Evolutionary conservation across 2,329 filamentous ascomycete genomes (phyloP), one percentile per base, ranked within the genome.

Genomic region (Pseudogymnoascus sp.): DNA sequence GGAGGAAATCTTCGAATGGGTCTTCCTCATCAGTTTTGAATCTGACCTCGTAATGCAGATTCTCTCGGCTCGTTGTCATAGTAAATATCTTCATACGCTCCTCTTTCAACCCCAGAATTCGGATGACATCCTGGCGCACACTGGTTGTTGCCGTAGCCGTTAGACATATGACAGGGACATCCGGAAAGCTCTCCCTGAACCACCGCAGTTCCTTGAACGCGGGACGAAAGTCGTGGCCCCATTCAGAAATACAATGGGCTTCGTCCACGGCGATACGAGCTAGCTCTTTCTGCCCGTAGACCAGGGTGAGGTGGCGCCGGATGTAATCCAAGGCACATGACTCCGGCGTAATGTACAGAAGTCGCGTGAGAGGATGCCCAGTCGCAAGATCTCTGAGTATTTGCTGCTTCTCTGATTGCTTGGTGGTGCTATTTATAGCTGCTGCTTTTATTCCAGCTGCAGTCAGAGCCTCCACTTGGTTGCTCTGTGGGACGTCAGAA

Each of bases 171-270:
- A 97, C 89, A 4, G 93, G 93, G 0, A 97, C 90, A 63, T 89
- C 83, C 0, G 92, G 90, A 68, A 95, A 92, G 5, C 86, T 86
- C 60, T 85, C 82, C 69, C 90, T 88, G 78, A 97, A 95, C 86
- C 91, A 97, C 1, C 85, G 87, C 6, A 97, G 82, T 19, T 88
- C 84, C 72, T 95, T 92, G 76, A 96, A 97, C 64, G 92, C 90
- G 36, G 88, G 90, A n/a, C 93, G 88, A 73, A 97, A 97, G 75
- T 97, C 93, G 74, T 97, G 93, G 1, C 93, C 93, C 93, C 93
- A 97, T 86, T 97, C 93, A 23, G 91, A 96, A 69, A 97, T 96
- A 74, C 93, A 97, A 75, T 97, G 93, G 1, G 93, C 93, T 77
- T 97, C 93, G 72, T 97, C 93, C 64, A 97, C 87, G 59, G 90